These are phyloP conservation scores for Dipteronia sinensis DNA, from an alignment of 345 rosid species.

Conservation along the genomic window DNA sequence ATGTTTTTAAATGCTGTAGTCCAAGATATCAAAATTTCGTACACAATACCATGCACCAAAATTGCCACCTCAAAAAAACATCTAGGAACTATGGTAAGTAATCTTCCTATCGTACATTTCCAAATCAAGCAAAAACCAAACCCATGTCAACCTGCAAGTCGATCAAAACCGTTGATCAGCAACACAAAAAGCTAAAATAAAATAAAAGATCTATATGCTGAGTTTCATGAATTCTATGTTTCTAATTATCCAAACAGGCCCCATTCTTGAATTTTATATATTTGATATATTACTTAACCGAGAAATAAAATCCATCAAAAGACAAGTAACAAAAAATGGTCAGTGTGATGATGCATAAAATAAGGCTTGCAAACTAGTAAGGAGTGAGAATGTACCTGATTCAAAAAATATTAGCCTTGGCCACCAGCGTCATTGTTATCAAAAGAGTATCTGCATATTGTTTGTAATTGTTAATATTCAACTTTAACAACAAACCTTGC, in stretches of 20 bases:
- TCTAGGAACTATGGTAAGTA: conserved; percentile 12
- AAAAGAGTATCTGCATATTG: conserved; percentile 28
- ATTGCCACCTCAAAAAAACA: conserved; percentile 25
- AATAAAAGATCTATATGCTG: conserved; percentile 3
- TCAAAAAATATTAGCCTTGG: background rate
- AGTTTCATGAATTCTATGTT: background rate
- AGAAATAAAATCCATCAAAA: background rate
- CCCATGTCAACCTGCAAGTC: conserved; percentile 31
- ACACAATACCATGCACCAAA: conserved; percentile 32
- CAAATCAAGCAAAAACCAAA: conserved; percentile 13
- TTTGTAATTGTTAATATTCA: conserved; percentile 8
- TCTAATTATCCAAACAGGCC: no score
- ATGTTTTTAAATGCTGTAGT: conserved; percentile 19
- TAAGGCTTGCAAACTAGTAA: background rate
- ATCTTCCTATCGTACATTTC: conserved; percentile 27
- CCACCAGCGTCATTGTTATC: conserved; percentile 7
- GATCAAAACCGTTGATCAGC: conserved; percentile 18
- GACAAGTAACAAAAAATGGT: background rate
- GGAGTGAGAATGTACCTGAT: conserved; percentile 29
- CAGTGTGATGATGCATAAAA: background rate
- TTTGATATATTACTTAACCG: background rate
- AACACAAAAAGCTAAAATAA: background rate
- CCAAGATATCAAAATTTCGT: conserved; percentile 32
- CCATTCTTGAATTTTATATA: background rate
- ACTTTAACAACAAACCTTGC: background rate